Conservation (phyloP, 2,329 filamentous ascomycete species). For the Tolypocladium pustulatum region DNA sequence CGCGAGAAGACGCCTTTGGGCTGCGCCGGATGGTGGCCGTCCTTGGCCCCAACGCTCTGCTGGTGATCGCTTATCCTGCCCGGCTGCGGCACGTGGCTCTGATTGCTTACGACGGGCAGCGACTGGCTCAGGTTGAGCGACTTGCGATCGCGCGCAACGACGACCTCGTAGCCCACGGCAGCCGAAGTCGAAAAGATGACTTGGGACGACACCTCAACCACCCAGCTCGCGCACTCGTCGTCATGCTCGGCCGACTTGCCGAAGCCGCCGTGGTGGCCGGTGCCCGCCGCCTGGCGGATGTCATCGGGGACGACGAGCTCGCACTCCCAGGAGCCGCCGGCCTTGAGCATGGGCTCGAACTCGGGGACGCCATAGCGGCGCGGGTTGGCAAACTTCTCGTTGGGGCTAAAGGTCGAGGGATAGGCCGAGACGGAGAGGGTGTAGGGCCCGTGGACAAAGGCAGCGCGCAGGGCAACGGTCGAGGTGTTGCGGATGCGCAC, state of each 20-base stretch:
- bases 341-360: constrained; percentile 94
- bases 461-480: constrained; percentile 80
- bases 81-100: constrained; percentile 45
- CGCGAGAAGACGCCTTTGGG: constrained; percentile 74
- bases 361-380: constrained; percentile 69
- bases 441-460: constrained; percentile 94
- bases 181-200: constrained; percentile 88
- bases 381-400: constrained; percentile 61
- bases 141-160: constrained; percentile 77
- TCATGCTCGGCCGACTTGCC: constrained; percentile 33
- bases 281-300: constrained; percentile 55
- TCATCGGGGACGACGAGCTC: constrained; percentile 70
- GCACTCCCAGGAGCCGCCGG: constrained; percentile 77
- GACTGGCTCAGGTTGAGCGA: constrained; percentile 57
- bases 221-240: constrained; percentile 61
- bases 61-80: constrained; percentile 71
- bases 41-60: constrained; percentile 45
- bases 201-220: constrained; percentile 85
- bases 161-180: constrained; percentile 75
- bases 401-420: constrained; percentile 72
- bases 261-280: constrained; percentile 33
- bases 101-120: constrained; percentile 32
- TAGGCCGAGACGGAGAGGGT: constrained; percentile 81
- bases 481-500: constrained; percentile 89
- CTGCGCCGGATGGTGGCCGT: constrained; percentile 51